These are phyloP conservation scores for Beauveria bassiana DNA, from an alignment of 2,329 filamentous ascomycete species.

Conservation along the genomic window DNA sequence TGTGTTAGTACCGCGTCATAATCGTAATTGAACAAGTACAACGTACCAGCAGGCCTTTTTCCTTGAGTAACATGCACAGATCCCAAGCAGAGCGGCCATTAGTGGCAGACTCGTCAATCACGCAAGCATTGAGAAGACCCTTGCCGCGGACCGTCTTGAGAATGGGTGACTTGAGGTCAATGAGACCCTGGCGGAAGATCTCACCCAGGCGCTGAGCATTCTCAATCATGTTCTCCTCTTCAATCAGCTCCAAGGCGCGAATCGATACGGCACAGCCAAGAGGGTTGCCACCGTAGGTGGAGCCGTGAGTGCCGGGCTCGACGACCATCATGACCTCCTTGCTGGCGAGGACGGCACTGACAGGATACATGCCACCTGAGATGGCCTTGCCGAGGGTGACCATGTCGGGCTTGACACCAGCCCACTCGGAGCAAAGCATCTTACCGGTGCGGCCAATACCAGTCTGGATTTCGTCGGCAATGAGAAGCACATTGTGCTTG, in stretches of 20 bases:
- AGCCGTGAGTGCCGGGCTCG: slow-evolving; percentile 94
- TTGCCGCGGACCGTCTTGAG: slow-evolving; percentile 82
- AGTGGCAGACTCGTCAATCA: slow-evolving; percentile 86
- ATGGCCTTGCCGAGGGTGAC: slow-evolving; percentile 96
- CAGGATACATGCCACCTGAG: slow-evolving; percentile 98
- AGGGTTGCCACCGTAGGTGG: slow-evolving; percentile 97
- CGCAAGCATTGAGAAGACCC: slow-evolving; percentile 88
- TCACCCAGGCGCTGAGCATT: slow-evolving; percentile 75
- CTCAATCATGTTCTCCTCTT: slow-evolving; percentile 82
- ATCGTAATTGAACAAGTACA: not conserved
- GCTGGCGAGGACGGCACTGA: slow-evolving; percentile 80
- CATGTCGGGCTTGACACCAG: slow-evolving; percentile 88
- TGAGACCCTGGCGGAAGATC: slow-evolving; percentile 72
- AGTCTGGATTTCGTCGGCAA: slow-evolving; percentile 98
- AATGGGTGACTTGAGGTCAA: slow-evolving; percentile 68
- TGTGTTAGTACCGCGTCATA: slow-evolving; percentile 14
- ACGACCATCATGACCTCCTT: slow-evolving; percentile 93
- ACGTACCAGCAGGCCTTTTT: slow-evolving; percentile 85
- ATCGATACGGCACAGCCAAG: slow-evolving; percentile 93
- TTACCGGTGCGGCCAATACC: slow-evolving; percentile 92
- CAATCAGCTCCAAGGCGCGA: slow-evolving; percentile 84
- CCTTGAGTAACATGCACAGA: slow-evolving; percentile 88
- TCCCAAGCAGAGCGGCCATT: slow-evolving; percentile 90
- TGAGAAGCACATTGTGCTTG: slow-evolving; percentile 90
- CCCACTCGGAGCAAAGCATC: slow-evolving; percentile 92